Base-by-base conservation (phyloP, 2,329 filamentous ascomycete genomes). In the Fusarium armeniacum region DNA sequence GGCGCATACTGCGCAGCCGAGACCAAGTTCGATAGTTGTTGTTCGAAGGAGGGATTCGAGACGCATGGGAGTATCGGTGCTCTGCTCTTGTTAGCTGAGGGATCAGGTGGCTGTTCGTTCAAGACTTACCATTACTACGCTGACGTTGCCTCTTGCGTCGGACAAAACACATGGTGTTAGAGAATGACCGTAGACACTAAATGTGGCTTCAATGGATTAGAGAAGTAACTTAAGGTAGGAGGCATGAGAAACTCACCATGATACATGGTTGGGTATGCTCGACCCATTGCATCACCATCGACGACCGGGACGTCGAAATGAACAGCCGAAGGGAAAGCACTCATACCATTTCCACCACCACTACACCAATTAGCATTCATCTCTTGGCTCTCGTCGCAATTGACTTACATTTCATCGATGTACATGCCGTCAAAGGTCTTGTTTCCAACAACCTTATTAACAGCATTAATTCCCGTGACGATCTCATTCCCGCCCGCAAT, bases 281-380 rank as follows among this genome's bases (percentile, higher is more conserved):
- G 64, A 1, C 79, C 79, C 80, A 81, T 81, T 1, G 73, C 76
- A 62, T 81, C 80, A 5, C 77, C 79, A 20, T 81, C 79, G 1
- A 81, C 69, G 6, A 81, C 69, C 0, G 80, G 80, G 4, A 81
- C 73, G 28, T 81, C 78, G 40, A 78, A 81, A 45, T 80, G 73
- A 8, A 76, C 76, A 15, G 76, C 67, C 0, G 76, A 73, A 1
- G 77, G 76, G 15, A 82, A 78, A 0, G 73, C 74, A 20, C 77
- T 77, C 67, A 82, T 69, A 0, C 81, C 80, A 38, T 82, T 82
- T 26, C 79, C 79, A 7, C 80, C 80, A 6, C 80, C 80, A 38
- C 78, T 80, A 11, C 6, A 15, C 1, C 22, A 1, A 28, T 72
- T 28, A 77, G 62, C 7, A 52, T 6, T 11, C 6, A 24, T 38